Percentiles rank a stretch among this genome's conserved stretches.
Evolutionary conservation across 306 rosid species (phyloP).

Genomic region (Gynostemma pentaphyllum): DNA sequence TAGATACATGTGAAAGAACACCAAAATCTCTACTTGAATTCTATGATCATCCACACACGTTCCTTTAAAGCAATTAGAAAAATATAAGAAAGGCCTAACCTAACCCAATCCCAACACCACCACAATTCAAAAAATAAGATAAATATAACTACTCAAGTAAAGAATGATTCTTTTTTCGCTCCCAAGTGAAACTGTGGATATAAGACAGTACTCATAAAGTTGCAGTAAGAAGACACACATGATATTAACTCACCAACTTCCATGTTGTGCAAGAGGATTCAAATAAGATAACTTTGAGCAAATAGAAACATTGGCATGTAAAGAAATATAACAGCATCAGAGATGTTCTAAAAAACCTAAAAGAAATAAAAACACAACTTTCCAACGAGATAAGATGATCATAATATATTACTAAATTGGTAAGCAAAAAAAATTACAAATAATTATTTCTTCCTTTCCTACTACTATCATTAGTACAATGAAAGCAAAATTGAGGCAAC

Average conservation of each 20-base stretch:
- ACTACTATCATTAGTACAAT: background rate
- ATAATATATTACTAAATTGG: background rate
- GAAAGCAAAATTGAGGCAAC: background rate
- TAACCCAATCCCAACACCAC: background rate
- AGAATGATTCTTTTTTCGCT: background rate
- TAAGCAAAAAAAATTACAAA: background rate
- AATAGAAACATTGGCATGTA: background rate
- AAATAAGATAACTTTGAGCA: background rate
- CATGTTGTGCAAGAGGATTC: background rate
- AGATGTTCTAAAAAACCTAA: background rate
- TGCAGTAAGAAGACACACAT: background rate
- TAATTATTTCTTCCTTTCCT: background rate
- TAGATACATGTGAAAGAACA: background rate
- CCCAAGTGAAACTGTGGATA: background rate
- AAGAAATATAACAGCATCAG: background rate
- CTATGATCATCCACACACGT: background rate
- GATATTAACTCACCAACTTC: background rate
- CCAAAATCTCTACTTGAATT: conserved; percentile 1
- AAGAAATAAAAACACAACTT: background rate
- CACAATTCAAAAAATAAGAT: background rate
- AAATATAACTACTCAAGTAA: background rate
- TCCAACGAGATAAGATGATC: background rate
- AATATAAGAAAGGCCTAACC: background rate
- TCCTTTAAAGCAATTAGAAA: background rate
- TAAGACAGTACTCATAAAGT: too few species aligned